phyloP scores from a whole-genome alignment of 2,329 filamentous ascomycete species.

The Colletotrichum sp. region DNA sequence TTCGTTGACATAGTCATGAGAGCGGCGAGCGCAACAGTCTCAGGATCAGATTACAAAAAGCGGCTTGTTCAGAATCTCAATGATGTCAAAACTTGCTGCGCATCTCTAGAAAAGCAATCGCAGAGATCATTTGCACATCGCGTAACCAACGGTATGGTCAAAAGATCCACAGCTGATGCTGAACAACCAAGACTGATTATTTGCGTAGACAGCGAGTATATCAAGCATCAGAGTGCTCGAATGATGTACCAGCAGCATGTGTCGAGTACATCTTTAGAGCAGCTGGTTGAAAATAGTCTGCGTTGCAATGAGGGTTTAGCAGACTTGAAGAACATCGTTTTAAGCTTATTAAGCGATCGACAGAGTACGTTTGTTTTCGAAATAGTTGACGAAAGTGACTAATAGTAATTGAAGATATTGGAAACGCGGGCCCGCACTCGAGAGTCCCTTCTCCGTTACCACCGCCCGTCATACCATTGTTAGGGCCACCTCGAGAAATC shows the following conservation, averaged over 20 bases:
- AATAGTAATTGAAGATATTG: neutral
- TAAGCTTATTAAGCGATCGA: neutral
- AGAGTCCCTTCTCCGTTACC: neutral
- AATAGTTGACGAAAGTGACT: fast-evolving
- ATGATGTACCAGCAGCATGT: neutral
- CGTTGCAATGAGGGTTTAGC: neutral
- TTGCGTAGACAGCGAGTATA: neutral
- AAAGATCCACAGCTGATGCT: too few species aligned
- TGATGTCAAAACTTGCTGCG: neutral
- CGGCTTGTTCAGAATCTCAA: neutral
- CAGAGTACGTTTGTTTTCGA: neutral
- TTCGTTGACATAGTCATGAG: neutral
- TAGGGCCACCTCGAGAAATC: neutral
- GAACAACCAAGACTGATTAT: neutral
- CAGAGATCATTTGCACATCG: neutral
- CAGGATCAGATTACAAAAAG: neutral
- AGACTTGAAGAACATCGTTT: neutral
- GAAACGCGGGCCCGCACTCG: neutral
- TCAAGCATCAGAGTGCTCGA: neutral
- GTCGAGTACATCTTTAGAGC: neutral
- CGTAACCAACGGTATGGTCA: neutral
- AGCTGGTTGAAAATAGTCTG: neutral
- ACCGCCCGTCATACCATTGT: neutral
- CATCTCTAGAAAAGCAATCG: neutral
- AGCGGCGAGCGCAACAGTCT: fast-evolving